Evolutionary conservation across 1,284 basidiomycete species (phyloP), one percentile per base, ranked within the genome.

Genomic region (Puccinia horiana): DNA sequence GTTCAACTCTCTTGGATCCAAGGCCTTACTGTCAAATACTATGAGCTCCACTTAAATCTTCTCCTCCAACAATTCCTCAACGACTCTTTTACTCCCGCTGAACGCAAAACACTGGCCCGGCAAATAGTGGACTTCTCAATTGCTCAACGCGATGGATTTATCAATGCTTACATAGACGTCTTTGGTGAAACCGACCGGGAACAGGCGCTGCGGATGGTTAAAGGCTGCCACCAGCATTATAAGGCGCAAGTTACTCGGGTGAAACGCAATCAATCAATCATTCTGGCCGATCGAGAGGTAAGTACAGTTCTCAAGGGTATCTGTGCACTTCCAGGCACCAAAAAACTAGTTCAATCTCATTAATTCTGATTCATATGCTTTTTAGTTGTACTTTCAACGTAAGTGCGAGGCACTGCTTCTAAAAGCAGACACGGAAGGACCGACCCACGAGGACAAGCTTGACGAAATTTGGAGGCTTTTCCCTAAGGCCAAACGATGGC

Each of bases 141-240:
- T 2, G 58, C 54, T 14, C 54, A 77, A 37, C 9, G 20, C 12
- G 61, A 77, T 6, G 37, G 54, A 1, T 77, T 77, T 44, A 26
- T 77, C 14, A 16, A 2, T 5, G 75, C 75, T 4, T 77, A 44
- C 40, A 77, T 77, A 37, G 32, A 56, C 11, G 37, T 77, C 1
- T 77, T 77, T 49, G 1, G 56, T 16, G 11, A 65, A 20, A 37
- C 29, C 20, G 58, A 63, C 32, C 18, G 40, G 20, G 44, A 29
- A 0, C 20, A 49, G 16, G 75, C 58, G 1, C 23, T 63, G 14
- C 12, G 16, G 5, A 77, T 14, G 56, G 5, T 77, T 2, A 58
- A 56, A 37, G 75, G 75, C 18, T 77, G 75, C 42, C 52, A 65
- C 14, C n/a, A 65, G 44, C 75, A 77, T 35, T 77, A 47, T 32